Percentiles rank a stretch among this genome's conserved stretches.
Conservation (phyloP, 495 filamentous ascomycete genomes). For the Neurospora cerealis region DNA sequence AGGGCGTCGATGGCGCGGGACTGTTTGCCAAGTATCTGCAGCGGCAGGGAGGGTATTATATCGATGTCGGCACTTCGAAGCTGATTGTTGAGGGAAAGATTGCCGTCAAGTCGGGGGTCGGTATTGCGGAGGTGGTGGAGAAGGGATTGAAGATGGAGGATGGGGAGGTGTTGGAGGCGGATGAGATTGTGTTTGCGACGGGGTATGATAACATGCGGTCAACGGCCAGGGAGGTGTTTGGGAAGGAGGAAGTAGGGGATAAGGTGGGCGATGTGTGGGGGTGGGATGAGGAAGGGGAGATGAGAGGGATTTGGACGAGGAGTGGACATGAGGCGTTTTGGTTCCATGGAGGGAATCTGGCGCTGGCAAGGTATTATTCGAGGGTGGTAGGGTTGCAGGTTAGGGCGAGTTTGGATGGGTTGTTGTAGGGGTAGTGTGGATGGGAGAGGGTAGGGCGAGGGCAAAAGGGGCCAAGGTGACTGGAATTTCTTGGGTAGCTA, state of each 20-base stretch:
- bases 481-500: not conserved
- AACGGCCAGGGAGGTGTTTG: constrained; percentile 52
- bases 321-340: constrained; percentile 70
- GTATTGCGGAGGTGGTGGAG: constrained; percentile 50
- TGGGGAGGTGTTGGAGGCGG: constrained; percentile 57
- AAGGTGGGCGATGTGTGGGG: constrained; percentile 66
- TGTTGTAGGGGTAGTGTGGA: constrained; percentile 9
- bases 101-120: constrained; percentile 61
- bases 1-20: constrained; percentile 54
- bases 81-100: constrained; percentile 71
- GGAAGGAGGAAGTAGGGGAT: constrained; percentile 53
- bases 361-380: constrained; percentile 63
- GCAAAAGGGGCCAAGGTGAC: not conserved
- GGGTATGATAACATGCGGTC: constrained; percentile 76
- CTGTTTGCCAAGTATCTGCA: constrained; percentile 68
- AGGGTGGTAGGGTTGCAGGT: constrained; percentile 67
- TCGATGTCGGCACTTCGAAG: constrained; percentile 67
- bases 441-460: not conserved
- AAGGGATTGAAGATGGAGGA: constrained; percentile 57
- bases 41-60: constrained; percentile 70
- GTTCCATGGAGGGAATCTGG: constrained; percentile 77
- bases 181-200: constrained; percentile 76
- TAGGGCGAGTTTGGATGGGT: constrained; percentile 51
- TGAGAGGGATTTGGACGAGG: constrained; percentile 57
- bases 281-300: constrained; percentile 66